phyloP scores from a whole-genome alignment of 306 rosid species.

The Sicyos edulis region DNA sequence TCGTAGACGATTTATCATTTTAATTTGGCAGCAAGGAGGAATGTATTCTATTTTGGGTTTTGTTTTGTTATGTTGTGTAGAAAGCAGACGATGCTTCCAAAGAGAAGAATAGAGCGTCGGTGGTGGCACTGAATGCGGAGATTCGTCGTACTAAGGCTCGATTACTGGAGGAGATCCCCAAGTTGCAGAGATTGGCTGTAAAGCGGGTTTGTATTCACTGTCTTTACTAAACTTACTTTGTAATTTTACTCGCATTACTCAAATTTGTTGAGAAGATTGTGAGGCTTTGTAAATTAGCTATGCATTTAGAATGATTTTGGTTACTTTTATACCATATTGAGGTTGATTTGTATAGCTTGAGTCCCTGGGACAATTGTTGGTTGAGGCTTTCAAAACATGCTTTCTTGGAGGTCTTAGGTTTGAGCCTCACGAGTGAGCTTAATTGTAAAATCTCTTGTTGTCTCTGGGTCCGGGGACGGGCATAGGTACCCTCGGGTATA shows the following conservation, averaged over 20 bases:
- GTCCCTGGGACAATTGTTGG: no score
- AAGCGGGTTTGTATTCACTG: constrained; percentile 52
- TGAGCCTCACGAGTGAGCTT: no score
- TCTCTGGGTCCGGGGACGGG: no score
- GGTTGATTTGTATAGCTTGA: background rate
- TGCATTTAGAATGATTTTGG: background rate
- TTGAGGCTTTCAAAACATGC: no score
- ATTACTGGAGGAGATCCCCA: constrained; percentile 88
- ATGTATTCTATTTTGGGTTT: constrained; percentile 17
- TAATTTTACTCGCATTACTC: background rate
- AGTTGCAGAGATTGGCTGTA: constrained; percentile 82
- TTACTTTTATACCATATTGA: background rate
- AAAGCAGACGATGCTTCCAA: constrained; percentile 86
- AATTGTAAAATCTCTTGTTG: no score
- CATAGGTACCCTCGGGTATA: no score
- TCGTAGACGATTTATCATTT: background rate
- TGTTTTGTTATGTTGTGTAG: constrained; percentile 47
- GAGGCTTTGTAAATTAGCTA: background rate
- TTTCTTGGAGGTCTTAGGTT: no score
- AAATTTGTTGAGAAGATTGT: background rate
- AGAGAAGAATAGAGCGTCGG: constrained; percentile 82
- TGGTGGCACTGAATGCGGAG: constrained; percentile 93
- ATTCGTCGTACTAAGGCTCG: constrained; percentile 92
- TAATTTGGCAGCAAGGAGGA: background rate
- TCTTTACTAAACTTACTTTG: background rate